Base-by-base conservation (phyloP, 1,139 yeast genomes). In the Debaryomyces udenii region DNA sequence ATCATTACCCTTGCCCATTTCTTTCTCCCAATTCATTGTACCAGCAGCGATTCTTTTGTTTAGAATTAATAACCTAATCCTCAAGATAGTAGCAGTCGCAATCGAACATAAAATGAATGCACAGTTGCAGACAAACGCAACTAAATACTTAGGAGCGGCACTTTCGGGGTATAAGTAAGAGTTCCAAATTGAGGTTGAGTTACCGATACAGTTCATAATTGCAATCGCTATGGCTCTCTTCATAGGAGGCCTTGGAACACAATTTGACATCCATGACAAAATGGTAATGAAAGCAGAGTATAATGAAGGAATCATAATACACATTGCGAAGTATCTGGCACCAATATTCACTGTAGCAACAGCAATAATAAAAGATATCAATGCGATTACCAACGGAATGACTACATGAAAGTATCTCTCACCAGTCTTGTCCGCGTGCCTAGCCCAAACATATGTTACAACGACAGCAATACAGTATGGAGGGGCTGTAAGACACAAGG, bases 271-370 rank as follows among this genome's bases (percentile, higher is more conserved):
- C 82, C 84, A 80, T 2, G 84, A 69, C 39, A 78, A 64, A 38
- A 76, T 74, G 4, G 75, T 71, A 13, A 80, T 77, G 55, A 77
- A 80, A 0, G 83, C 71, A 53, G 81, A 76, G 54, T 79, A 79
- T 41, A 79, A 59, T 1, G 79, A 70, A 28, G 82, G 82, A 43
- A 80, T 75, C 81, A 80, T 77, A 42, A 80, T 62, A 57, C 81
- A 76, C 83, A 80, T 80, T 32, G 83, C 76, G 46, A 78, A 77
- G 50, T 80, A 80, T 45, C 85, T 64, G 3, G 83, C 83, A 4
- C 79, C 84, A 2, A 78, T 74, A 50, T 78, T 76, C 42, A 75
- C 59, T 1, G 83, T 76, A 2, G 83, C 61, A 9, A 76, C 80
- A 0, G 81, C 70, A 31, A 80, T 78, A 41, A 80, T 72, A 51